These are phyloP conservation scores for Calonectria hongkongensis DNA, from an alignment of 2,329 filamentous ascomycete species.

Conservation along the genomic window DNA sequence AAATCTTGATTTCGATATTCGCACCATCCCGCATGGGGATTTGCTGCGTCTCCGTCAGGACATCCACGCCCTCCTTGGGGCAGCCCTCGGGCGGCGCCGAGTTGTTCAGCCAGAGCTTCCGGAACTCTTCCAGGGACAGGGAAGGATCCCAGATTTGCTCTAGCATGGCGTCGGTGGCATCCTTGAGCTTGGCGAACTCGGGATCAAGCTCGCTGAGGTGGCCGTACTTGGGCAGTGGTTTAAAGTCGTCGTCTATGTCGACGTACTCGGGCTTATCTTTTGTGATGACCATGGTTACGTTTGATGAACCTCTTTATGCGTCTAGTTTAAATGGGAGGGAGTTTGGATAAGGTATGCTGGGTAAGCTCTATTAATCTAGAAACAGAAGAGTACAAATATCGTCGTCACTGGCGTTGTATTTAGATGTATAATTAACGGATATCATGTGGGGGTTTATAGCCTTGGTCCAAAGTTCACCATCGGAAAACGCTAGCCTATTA, in stretches of 20 bases:
- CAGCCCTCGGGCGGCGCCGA: conserved; percentile 54
- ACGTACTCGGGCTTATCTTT: conserved; percentile 56
- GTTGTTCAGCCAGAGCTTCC: conserved; percentile 51
- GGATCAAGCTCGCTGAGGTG: conserved; percentile 59
- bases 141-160: conserved; percentile 55
- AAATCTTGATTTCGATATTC: conserved; percentile 60
- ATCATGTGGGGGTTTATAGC: conserved; percentile 19
- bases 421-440: neutral
- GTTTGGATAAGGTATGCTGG: too few species aligned
- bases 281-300: conserved; percentile 50
- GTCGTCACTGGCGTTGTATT: neutral
- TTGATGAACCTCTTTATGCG: neutral
- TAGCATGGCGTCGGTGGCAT: conserved; percentile 51
- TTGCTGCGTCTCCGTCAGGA: conserved; percentile 54
- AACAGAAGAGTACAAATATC: too few species aligned
- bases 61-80: conserved; percentile 59
- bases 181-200: conserved; percentile 55
- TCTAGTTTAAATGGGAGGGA: neutral
- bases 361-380: neutral
- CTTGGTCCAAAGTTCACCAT: conserved; percentile 14
- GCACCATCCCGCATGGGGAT: conserved; percentile 59
- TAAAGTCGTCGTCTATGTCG: conserved; percentile 55
- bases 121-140: conserved; percentile 56
- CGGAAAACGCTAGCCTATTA: conserved; percentile 41
- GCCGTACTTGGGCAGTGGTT: conserved; percentile 59